These are phyloP conservation scores for Buxus sempervirens DNA, from an alignment of 164 flowering plant genomes.

Conservation along the genomic window DNA sequence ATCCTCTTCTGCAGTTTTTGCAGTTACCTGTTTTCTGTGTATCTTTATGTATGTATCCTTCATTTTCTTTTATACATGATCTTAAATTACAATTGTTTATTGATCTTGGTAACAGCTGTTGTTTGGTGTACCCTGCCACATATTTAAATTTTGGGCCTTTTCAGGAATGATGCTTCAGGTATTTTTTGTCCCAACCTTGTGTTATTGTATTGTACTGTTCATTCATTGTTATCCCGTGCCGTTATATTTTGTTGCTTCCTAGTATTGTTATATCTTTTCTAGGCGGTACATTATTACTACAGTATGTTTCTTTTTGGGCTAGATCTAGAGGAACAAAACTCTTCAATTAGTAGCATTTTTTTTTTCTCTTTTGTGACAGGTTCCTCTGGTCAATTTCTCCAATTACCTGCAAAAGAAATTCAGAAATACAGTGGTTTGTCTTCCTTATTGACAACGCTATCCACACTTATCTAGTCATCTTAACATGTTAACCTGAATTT, in stretches of 20 bases:
- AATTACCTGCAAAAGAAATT: constrained; percentile 71
- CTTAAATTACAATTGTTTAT: not conserved
- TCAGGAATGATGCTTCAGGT: constrained; percentile 92
- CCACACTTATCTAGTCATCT: not conserved
- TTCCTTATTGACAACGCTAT: not conserved
- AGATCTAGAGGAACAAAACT: no score
- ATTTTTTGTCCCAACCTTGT: constrained; percentile 1
- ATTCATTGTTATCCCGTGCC: not conserved
- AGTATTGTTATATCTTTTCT: not conserved
- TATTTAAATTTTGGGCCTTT: constrained; percentile 95
- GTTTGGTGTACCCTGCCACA: constrained; percentile 91
- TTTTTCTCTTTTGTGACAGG: constrained; percentile 38
- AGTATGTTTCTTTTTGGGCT: no score
- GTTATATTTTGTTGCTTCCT: not conserved
- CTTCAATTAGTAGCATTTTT: not conserved
- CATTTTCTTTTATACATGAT: not conserved
- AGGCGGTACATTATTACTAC: no score
- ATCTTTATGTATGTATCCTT: not conserved
- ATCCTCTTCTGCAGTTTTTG: not conserved
- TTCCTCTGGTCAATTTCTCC: constrained; percentile 81
- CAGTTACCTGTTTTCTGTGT: not conserved
- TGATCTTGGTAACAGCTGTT: constrained; percentile 51
- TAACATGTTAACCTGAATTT: no score
- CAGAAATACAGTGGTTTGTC: constrained; percentile 70
- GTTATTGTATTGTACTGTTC: not conserved